Evolutionary conservation across 768 basidiomycete species (phyloP), one percentile per base, ranked within the genome.

Genomic region (Trametes meyenii): DNA sequence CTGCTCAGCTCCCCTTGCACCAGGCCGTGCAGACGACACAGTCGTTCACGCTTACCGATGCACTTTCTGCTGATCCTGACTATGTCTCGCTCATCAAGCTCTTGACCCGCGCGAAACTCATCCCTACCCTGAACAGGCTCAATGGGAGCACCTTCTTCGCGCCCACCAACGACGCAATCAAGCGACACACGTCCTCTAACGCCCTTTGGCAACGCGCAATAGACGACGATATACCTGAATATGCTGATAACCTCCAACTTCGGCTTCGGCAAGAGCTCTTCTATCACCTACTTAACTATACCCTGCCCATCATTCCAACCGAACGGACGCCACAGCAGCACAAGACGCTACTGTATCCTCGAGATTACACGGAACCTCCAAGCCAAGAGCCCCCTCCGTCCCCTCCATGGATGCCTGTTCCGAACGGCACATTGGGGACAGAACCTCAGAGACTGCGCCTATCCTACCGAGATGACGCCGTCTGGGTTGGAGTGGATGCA

Each of bases 91-190:
- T 97, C 17, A 76, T 98, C 17, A 71, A 71, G 21, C 84, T 98
- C 14, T 81, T 98, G 12, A 94, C 96, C 73, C 83, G 85, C 14
- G 83, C 96, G 3, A 87, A 87, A 61, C 87, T 98, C 64, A 87
- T 99, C 55, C 97, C 97, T 1, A 93, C 92, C 6, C 81, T 99
- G 65, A 97, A 96, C 73, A 85, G 80, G 66, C 86, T 99, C 66
- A 87, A 90, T 60, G 85, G 80, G 42, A 83, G 83, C 71, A 97
- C 97, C 26, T 73, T 99, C 49, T 98, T 98, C 70, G 97, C 97
- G 1, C 97, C 97, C 1, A 97, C 93, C 19, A 96, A 99, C 76
- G 87, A 93, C 60, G 97, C 97, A 36, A 85, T 96, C 66, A 74
- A 83, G 63, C 81, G 78, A 26, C 79, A 86, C 63, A 63, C 71